phyloP scores from a whole-genome alignment of 306 rosid genomes.

The Cyamopsis tetragonoloba region DNA sequence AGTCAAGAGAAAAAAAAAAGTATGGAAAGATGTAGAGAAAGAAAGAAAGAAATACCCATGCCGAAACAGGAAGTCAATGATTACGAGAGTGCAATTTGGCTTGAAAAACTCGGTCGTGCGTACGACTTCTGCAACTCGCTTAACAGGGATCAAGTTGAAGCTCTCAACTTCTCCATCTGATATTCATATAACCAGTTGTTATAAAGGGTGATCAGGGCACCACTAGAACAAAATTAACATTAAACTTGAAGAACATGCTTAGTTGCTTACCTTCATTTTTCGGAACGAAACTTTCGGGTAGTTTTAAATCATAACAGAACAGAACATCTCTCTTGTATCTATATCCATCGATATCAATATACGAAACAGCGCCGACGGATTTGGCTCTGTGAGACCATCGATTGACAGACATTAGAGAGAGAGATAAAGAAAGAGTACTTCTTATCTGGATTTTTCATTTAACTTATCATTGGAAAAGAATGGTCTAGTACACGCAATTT shows the following conservation, averaged over 20 bases:
- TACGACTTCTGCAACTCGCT: constrained; percentile 64
- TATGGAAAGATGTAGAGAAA: background rate
- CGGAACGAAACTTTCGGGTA: constrained; percentile 68
- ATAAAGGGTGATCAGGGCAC: background rate
- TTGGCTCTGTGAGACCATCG: constrained; percentile 51
- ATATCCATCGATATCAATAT: constrained; percentile 70
- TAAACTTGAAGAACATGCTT: background rate
- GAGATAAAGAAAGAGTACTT: background rate
- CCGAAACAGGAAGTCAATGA: constrained; percentile 69
- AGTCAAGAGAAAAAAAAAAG: background rate
- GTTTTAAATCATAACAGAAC: constrained; percentile 87
- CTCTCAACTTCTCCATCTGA: constrained; percentile 93
- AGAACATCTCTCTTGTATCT: constrained; percentile 72
- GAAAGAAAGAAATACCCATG: constrained; percentile 59
- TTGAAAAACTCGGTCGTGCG: constrained; percentile 60
- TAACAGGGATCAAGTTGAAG: constrained; percentile 67
- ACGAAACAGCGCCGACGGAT: constrained; percentile 80
- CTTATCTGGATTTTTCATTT: background rate
- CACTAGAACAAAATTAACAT: background rate
- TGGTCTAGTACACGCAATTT: background rate
- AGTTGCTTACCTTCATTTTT: constrained; percentile 68
- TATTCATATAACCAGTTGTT: constrained; percentile 19
- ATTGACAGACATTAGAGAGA: constrained; percentile 26
- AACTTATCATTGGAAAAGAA: background rate
- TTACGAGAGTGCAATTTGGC: constrained; percentile 71